Evolutionary conservation across 1,139 yeast genomes (phyloP), one percentile per base, ranked within the genome.

Genomic region (Yamadazyma taylorii): DNA sequence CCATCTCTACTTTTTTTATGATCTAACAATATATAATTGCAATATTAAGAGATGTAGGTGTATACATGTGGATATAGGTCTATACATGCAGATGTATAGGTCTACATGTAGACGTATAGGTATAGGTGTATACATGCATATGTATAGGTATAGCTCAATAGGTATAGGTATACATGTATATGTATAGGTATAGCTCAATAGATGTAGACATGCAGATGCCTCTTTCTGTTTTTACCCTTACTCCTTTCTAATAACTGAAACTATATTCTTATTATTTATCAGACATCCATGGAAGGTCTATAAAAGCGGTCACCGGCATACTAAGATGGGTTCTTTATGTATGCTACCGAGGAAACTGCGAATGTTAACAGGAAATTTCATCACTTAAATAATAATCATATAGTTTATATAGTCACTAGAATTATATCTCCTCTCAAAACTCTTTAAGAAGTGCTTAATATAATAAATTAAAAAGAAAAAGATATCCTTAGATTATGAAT

Each of bases 301-400:
- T 50, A 61, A 61, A n/a, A 19, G 72, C 90, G 89, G 90, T 82
- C 89, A 83, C 88, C 69, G 87, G 66, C 81, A 78, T 75, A 80
- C 86, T 42, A 73, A 77, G 79, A 73, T 80, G 85, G 89, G 88
- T 81, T 82, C 87, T 66, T 65, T 66, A 64, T 71, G 88, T 78
- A 76, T 70, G 81, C 86, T 83, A 82, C 89, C 89, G 89, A 77
- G 89, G 89, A 82, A 82, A 82, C 89, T 82, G 89, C 89, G 89
- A 82, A 82, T 82, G 90, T 82, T 78, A 65, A 73, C 72, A 79
- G 79, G 67, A 71, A 65, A 65, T 79, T 79, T 83, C 90, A 82
- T 83, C 90, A 82, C 70, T 59, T 79, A 65, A 61, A 64, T 43
- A 42, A 41, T 33, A 19, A 35, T 21, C 25, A 14, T 19, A 14